Base-by-base conservation (phyloP, 2,329 filamentous ascomycete genomes). In the Alternaria alternata region DNA sequence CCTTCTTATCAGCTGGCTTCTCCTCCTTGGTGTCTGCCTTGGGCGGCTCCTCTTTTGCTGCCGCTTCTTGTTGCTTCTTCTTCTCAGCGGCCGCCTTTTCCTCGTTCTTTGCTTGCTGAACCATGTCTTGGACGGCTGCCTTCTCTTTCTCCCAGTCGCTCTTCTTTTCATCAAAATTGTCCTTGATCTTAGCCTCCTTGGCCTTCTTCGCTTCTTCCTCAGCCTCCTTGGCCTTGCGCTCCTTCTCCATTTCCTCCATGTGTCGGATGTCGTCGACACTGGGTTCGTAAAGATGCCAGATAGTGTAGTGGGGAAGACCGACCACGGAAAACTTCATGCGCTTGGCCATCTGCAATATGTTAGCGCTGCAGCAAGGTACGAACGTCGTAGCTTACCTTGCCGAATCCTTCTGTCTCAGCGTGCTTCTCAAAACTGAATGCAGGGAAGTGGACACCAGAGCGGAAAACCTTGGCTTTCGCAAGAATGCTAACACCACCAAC, bases 281-380 rank as follows among this genome's bases (percentile, higher is more conserved):
- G n/a, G 95, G 95, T 80, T 99, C 95, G 82, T 99, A 99, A 73
- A 99, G 85, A 89, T 99, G 95, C 95, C 95, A 99, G 67, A 99
- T 97, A 1, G 93, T 97, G 79, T 99, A 99, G 77, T 99, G 95
- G 7, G 95, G 95, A 47, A 99, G 85, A 32, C 95, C 95, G 59
- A 99, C 91, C 18, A 99, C 95, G 0, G 94, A 97, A 75, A 92
- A 98, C 61, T 91, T 86, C 95, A 99, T 98, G 61, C 92, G 90
- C 79, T 93, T 95, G 16, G 95, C 92, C 95, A 99, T 99, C 94
- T 97, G 61, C 7, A 63, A 20, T 47, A 18, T 41, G 64, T 80
- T 56, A 81, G 71, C 64, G 28, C 20, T 14, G 22, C 51, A 18
- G 7, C n/a, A 16, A 8, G 14, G n/a, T 3, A 18, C 4, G 16